Conservation (phyloP, 1,139 yeast species). For the Yamadazyma kanchanaburiensis region DNA sequence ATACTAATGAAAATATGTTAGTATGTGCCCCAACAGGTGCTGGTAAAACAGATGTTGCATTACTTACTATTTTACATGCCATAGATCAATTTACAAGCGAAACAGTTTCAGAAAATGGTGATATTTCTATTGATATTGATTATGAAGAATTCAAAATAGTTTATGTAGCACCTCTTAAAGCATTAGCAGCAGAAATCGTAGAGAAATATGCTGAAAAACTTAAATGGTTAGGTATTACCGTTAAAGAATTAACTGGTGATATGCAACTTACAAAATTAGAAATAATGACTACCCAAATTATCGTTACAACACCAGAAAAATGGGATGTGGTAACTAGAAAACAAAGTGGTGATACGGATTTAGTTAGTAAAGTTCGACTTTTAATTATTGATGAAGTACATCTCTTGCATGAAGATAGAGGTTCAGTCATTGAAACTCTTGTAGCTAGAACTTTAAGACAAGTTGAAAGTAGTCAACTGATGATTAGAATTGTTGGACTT, state of each 20-base stretch:
- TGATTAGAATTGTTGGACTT: slow-evolving; percentile 94
- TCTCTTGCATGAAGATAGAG: slow-evolving; percentile 94
- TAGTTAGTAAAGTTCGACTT: slow-evolving; percentile 80
- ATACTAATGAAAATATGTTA: slow-evolving; percentile 91
- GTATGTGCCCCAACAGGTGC: slow-evolving; percentile 99
- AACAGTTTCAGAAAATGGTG: slow-evolving; percentile 43
- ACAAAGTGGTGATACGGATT: slow-evolving; percentile 77
- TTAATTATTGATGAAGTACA: slow-evolving; percentile 96
- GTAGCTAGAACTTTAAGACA: slow-evolving; percentile 95
- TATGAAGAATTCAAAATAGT: slow-evolving; percentile 75
- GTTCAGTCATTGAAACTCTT: slow-evolving; percentile 92
- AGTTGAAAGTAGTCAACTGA: slow-evolving; percentile 88
- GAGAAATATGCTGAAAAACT: slow-evolving; percentile 80
- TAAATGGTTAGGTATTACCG: slow-evolving; percentile 80
- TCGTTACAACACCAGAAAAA: slow-evolving; percentile 93
- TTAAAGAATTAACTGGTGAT: slow-evolving; percentile 91
- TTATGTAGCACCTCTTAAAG: slow-evolving; percentile 91
- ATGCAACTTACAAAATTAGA: slow-evolving; percentile 74
- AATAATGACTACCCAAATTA: slow-evolving; percentile 72
- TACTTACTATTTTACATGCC: slow-evolving; percentile 68
- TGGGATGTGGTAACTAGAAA: slow-evolving; percentile 98
- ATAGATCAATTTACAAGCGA: slow-evolving; percentile 59
- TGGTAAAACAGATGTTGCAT: slow-evolving; percentile 95
- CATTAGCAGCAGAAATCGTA: slow-evolving; percentile 95
- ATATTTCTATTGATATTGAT: slow-evolving; percentile 57